A percentile compares a stretch with the other conserved stretches of the same genome.
Conservation (phyloP, 345 rosid species). For the Microthlaspi erraticum region DNA sequence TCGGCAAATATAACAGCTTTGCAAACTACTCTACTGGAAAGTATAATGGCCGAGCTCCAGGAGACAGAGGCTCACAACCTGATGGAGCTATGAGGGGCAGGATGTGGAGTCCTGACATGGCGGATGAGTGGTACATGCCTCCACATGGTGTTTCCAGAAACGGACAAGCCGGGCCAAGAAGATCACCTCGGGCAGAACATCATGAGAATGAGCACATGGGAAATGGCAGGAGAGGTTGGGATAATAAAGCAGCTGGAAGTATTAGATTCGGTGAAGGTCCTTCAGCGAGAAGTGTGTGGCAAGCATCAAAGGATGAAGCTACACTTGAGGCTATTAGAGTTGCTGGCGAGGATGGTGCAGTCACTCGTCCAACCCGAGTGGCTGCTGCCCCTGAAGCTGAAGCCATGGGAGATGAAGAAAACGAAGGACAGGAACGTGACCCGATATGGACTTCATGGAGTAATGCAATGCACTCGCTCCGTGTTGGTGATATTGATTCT, state of each 20-base stretch:
- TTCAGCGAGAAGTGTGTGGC: constrained; percentile 99
- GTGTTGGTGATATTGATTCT: constrained; percentile 84
- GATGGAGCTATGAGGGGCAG: constrained; percentile 72
- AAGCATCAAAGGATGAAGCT: constrained; percentile 99
- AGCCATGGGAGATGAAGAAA: constrained; percentile 81
- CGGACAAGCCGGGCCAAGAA: constrained; percentile 69
- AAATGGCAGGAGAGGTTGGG: constrained; percentile 83
- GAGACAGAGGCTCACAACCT: constrained; percentile 77
- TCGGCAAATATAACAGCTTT: constrained; percentile 79
- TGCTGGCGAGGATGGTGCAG: constrained; percentile 87
- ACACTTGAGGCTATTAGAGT: constrained; percentile 98
- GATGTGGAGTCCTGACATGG: constrained; percentile 72
- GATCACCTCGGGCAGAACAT: constrained; percentile 75
- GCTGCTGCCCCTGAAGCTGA: constrained; percentile 87
- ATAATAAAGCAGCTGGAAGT: constrained; percentile 71
- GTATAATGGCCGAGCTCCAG: constrained; percentile 68
- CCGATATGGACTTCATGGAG: constrained; percentile 92
- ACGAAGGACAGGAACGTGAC: constrained; percentile 71
- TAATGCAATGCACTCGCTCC: constrained; percentile 92
- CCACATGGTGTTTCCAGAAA: constrained; percentile 71
- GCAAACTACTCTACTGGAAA: constrained; percentile 68
- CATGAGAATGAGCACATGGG: constrained; percentile 73
- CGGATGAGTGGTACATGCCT: constrained; percentile 81
- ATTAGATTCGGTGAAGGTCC: constrained; percentile 96
- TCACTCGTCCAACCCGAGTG: constrained; percentile 59